Evolutionary conservation across 2,329 filamentous ascomycete genomes (phyloP), one percentile per base, ranked within the genome.

Genomic region (Eutypa lata): DNA sequence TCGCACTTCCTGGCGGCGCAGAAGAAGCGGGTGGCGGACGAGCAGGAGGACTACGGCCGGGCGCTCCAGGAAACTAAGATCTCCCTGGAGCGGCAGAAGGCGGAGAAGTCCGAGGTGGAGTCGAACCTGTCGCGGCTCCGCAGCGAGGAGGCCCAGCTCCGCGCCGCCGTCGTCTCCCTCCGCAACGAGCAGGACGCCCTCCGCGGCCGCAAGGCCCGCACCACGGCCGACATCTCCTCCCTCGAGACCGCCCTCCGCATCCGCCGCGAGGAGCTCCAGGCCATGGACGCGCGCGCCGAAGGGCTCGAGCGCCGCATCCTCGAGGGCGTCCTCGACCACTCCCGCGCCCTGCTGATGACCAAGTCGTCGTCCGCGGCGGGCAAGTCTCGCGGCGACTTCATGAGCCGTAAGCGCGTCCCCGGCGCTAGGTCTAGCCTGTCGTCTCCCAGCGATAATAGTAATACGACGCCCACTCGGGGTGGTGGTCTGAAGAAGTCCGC

Each of bases 281-380:
- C 89, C 24, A 97, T 99, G 89, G 93, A 97, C 68, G 77, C 82
- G 11, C 89, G 93, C 57, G 94, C 93, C 2, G 91, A 97, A 68
- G 83, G 85, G 3, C 79, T 99, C 22, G 94, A 99, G 73, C 89
- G 92, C 49, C 87, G 94, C 24, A 96, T 99, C 61, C 76, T 99
- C 31, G 93, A 97, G 60, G 92, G 93, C 24, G 90, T 97, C 57
- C 95, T 99, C 74, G 92, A 97, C 63, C 93, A 97, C 68, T 97
- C 93, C 19, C 88, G 93, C 7, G 86, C 93, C 24, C 79, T 97
- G n/a, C 82, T 97, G 53, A 89, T 94, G 76, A 78, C 84, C 60
- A 87, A 90, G 73, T 74, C 81, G 3, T 54, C 55, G 13, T 4
- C 81, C 3, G 55, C 55, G 10, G 26, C 26, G 10, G 26, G 6